These are phyloP conservation scores for Podosphaera fusca DNA, from an alignment of 2,329 filamentous ascomycete genomes.

Conservation along the genomic window DNA sequence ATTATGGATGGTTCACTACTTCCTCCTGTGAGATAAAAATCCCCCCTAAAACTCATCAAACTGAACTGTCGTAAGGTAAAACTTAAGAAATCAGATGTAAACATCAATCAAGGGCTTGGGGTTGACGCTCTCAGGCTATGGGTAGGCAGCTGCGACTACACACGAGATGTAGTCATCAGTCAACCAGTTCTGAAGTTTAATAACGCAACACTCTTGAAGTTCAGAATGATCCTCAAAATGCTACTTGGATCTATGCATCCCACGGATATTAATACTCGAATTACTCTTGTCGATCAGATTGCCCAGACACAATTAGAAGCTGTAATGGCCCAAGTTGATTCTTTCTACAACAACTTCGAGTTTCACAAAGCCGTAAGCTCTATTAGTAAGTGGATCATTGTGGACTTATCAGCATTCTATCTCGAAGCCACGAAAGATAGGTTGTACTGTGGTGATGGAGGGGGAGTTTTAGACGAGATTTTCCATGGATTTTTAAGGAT, in stretches of 20 bases:
- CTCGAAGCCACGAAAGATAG: slow-evolving; percentile 81
- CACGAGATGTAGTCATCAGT: slow-evolving; percentile 64
- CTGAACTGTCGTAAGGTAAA: slow-evolving; percentile 23
- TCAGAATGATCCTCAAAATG: slow-evolving; percentile 76
- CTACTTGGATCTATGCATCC: slow-evolving; percentile 50
- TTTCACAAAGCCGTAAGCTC: slow-evolving; percentile 56
- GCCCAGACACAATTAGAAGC: slow-evolving; percentile 52
- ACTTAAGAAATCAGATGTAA: slow-evolving; percentile 17
- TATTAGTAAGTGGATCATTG: slow-evolving; percentile 62
- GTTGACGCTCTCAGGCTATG: slow-evolving; percentile 74
- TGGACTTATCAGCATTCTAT: slow-evolving; percentile 79
- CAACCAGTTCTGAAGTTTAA: slow-evolving; percentile 53
- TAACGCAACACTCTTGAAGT: slow-evolving; percentile 60
- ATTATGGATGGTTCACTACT: slow-evolving; percentile 70
- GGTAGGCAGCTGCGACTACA: slow-evolving; percentile 84
- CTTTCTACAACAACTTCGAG: slow-evolving; percentile 47
- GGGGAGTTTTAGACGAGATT: slow-evolving; percentile 40
- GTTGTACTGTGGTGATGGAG: slow-evolving; percentile 59
- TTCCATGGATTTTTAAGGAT: slow-evolving; percentile 53
- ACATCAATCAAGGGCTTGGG: slow-evolving; percentile 47
- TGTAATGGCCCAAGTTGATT: slow-evolving; percentile 39
- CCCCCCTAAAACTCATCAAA: neutral
- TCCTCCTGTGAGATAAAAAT: slow-evolving; percentile 23
- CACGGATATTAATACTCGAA: slow-evolving; percentile 20
- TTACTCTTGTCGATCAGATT: slow-evolving; percentile 46